phyloP scores from a whole-genome alignment of 2,329 filamentous ascomycete species.

The Colletotrichum higginsianum region DNA sequence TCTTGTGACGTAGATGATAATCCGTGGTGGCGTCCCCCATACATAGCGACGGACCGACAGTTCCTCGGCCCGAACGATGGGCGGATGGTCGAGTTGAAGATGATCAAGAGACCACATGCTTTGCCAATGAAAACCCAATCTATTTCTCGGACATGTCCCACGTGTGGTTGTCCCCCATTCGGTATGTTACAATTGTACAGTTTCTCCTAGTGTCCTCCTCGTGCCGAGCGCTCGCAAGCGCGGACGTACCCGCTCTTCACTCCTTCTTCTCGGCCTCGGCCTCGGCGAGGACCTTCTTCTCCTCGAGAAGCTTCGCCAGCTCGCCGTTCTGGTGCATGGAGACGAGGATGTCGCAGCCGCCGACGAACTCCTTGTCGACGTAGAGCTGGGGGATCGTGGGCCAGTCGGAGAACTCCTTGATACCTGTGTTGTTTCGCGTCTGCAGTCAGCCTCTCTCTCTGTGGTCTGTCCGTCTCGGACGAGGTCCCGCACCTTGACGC shows the following conservation, averaged over 20 bases:
- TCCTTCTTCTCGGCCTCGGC: conserved; percentile 60
- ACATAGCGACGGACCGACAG: neutral
- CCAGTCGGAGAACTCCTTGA: conserved; percentile 99
- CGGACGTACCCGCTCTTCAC: conserved; percentile 37
- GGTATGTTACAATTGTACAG: conserved; percentile 42
- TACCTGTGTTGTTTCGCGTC: conserved; percentile 69
- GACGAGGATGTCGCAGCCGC: conserved; percentile 97
- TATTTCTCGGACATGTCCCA: conserved; percentile 20
- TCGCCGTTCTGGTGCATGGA: conserved; percentile 98
- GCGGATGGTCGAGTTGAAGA: neutral
- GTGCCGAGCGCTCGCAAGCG: neutral
- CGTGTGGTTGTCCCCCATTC: conserved; percentile 15
- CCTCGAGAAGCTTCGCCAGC: conserved; percentile 89
- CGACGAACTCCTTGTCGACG: conserved; percentile 94
- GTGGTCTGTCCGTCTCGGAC: no score
- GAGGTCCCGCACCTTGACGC: conserved; percentile 75
- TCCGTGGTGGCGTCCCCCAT: neutral
- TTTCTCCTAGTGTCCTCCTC: neutral
- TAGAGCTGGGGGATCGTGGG: conserved; percentile 98
- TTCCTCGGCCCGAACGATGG: neutral
- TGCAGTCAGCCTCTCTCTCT: conserved; percentile 22
- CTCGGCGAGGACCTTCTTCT: conserved; percentile 86
- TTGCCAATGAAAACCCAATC: conserved; percentile 21
- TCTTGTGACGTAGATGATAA: no score
- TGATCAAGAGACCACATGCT: conserved; percentile 1